Percentiles rank a stretch among this genome's conserved stretches.
These are phyloP conservation scores for Xylaria palmicola DNA, from an alignment of 495 filamentous ascomycete genomes.

Conservation along the genomic window DNA sequence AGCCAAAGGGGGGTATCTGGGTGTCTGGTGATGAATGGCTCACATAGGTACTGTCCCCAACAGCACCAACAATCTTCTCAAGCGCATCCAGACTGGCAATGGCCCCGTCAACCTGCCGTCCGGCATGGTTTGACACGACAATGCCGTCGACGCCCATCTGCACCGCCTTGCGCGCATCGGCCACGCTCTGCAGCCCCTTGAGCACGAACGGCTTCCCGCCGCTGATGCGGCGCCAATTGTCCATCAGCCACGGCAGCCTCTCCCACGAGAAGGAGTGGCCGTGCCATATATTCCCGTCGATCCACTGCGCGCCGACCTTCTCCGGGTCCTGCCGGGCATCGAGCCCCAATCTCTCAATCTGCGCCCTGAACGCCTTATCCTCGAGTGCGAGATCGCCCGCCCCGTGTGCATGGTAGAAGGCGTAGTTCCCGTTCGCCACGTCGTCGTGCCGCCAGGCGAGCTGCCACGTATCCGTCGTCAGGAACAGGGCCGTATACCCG, in stretches of 20 bases:
- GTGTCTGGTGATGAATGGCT: background rate
- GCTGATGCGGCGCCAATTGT: slow-evolving; percentile 52
- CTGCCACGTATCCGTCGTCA: slow-evolving; percentile 66
- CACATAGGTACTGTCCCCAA: slow-evolving; percentile 27
- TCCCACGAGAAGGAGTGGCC: slow-evolving; percentile 60
- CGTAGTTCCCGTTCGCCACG: slow-evolving; percentile 57
- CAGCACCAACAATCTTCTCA: slow-evolving; percentile 57
- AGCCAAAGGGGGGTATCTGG: slow-evolving; percentile 25
- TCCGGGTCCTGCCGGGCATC: slow-evolving; percentile 51
- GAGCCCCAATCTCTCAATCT: slow-evolving; percentile 37
- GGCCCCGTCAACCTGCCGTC: slow-evolving; percentile 63
- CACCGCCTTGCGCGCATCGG: slow-evolving; percentile 54
- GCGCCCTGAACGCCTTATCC: slow-evolving; percentile 58
- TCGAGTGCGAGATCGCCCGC: slow-evolving; percentile 51
- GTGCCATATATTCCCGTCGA: slow-evolving; percentile 63
- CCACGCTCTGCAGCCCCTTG: slow-evolving; percentile 57
- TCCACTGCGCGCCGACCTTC: slow-evolving; percentile 55
- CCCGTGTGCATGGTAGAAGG: slow-evolving; percentile 53
- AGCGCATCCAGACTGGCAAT: slow-evolving; percentile 62
- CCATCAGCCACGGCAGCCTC: slow-evolving; percentile 54
- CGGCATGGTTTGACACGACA: slow-evolving; percentile 62
- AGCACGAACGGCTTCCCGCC: slow-evolving; percentile 56
- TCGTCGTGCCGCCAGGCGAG: slow-evolving; percentile 67
- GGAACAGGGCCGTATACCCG: slow-evolving; percentile 59
- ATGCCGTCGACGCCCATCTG: slow-evolving; percentile 56